Evolutionary conservation across 768 basidiomycete species (phyloP).

Genomic region (Rhizopogon salebrosus): DNA sequence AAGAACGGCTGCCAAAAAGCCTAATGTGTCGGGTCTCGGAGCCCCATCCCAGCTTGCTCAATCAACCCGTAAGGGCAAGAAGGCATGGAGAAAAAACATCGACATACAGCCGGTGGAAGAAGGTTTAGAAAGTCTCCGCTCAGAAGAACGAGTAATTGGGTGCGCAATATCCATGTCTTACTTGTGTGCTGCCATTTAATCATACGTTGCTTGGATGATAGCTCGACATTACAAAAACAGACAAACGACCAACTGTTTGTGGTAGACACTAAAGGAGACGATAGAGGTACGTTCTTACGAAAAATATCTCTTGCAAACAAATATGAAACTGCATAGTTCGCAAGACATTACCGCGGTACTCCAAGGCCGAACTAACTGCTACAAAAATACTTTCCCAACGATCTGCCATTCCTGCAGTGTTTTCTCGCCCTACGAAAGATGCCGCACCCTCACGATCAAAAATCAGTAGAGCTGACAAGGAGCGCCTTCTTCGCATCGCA

Average conservation of each 20-base stretch:
- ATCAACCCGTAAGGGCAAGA: conserved; percentile 83
- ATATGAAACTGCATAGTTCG: conserved; percentile 41
- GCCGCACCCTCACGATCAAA: conserved; percentile 21
- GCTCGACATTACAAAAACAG: conserved; percentile 60
- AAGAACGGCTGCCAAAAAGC: conserved; percentile 3
- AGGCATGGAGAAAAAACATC: conserved; percentile 91
- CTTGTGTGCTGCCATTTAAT: background rate
- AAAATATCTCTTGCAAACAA: background rate
- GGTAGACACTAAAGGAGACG: conserved; percentile 77
- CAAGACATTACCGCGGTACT: conserved; percentile 50
- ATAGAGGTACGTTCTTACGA: conserved; percentile 43
- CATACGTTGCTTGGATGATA: conserved; percentile 26
- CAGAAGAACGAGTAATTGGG: conserved; percentile 82
- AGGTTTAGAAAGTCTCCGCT: conserved; percentile 67
- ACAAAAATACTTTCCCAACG: conserved; percentile 79
- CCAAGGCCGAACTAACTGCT: conserved; percentile 52
- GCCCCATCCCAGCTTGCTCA: conserved; percentile 39
- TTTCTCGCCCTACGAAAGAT: conserved; percentile 40
- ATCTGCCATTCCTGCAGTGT: conserved; percentile 82
- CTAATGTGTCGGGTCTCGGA: conserved; percentile 11
- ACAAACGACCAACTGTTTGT: conserved; percentile 73
- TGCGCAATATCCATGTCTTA: conserved; percentile 28
- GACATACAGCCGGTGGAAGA: conserved; percentile 76
- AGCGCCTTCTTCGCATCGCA: conserved; percentile 68
- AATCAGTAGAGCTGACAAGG: conserved; percentile 67